Evolutionary conservation across 768 basidiomycete species (phyloP).

Genomic region (Brasilioporus rufonigricans): DNA sequence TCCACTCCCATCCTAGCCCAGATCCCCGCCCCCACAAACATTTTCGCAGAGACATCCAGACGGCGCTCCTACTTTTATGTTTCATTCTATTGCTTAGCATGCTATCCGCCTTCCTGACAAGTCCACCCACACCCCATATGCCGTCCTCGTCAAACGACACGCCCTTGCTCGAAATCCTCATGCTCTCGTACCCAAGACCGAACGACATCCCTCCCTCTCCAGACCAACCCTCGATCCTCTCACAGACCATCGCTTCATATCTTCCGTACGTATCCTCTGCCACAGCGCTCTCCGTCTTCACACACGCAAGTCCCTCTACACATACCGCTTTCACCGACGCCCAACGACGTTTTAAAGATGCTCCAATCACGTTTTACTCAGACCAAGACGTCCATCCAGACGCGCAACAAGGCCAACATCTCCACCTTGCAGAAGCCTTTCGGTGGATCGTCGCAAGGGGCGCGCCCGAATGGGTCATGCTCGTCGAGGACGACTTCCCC

Average conservation of each 20-base stretch:
- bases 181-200: slow-evolving; percentile 40
- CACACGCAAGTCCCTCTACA: slow-evolving; percentile 26
- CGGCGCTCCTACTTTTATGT: slow-evolving; percentile 19
- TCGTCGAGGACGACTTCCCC: slow-evolving; percentile 45
- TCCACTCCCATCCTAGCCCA: not conserved
- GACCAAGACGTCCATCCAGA: slow-evolving; percentile 32
- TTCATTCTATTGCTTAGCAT: slow-evolving; percentile 6
- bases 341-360: slow-evolving; percentile 24
- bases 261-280: slow-evolving; percentile 33
- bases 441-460: slow-evolving; percentile 31
- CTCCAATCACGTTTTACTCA: slow-evolving; percentile 19
- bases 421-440: slow-evolving; percentile 42
- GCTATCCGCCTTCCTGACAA: slow-evolving; percentile 1
- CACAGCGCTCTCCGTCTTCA: slow-evolving; percentile 37
- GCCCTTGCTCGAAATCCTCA: slow-evolving; percentile 39
- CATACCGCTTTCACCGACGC: slow-evolving; percentile 35
- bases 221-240: slow-evolving; percentile 27
- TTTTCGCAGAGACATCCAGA: slow-evolving; percentile 15
- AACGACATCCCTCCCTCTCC: slow-evolving; percentile 25
- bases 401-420: slow-evolving; percentile 32
- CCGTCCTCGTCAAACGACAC: slow-evolving; percentile 18
- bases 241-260: slow-evolving; percentile 37
- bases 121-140: slow-evolving; percentile 1
- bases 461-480: slow-evolving; percentile 40
- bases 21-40: slow-evolving; percentile 3